Base-by-base conservation (phyloP, 2,329 filamentous ascomycete genomes). In the Pseudogymnoascus sp. region DNA sequence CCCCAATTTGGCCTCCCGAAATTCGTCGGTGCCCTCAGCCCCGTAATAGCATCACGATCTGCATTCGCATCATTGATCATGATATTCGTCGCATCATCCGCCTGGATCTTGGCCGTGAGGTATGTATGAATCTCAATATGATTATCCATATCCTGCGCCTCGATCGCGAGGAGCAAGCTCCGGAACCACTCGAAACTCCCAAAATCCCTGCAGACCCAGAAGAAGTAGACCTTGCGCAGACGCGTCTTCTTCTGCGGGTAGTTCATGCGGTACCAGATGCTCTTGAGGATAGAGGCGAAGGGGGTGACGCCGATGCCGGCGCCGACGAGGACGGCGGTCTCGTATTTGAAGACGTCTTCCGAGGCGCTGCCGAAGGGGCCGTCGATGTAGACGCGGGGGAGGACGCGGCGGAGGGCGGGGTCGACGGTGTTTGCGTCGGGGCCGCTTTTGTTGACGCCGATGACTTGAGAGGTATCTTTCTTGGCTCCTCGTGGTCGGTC, bases 181-280 rank as follows among this genome's bases (percentile, higher is more conserved):
- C 90, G 83, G 81, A 94, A 94, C 91, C 91, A 95, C 78, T 94
- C 90, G 70, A 94, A 92, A 0, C 88, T 91, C 35, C 88, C 90
- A 71, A 93, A 93, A 75, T 94, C 90, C 74, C 90, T 83, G 80
- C 90, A 93, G 66, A 94, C 87, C 91, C 91, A 94, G 82, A 94
- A 92, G 79, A 94, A 94, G 79, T 94, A 95, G 23, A 95, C 90
- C 75, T 94, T 95, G 71, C 87, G 83, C 45, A 95, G 81, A 3
- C 89, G 82, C 2, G 89, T 92, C 77, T 88, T 89, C 75, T 87
- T 84, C 73, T 90, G 87, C 2, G 89, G 88, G 76, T 91, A 92
- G 80, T 92, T 93, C 87, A 93, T 92, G 59, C 90, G 85, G 79
- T 94, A 95, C 91, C 91, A 95, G 76, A 95, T 93, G 61, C 88